Percentiles rank a stretch among this genome's conserved stretches.
Conservation (phyloP, 2,329 filamentous ascomycete species). For the Exophiala bonariae region DNA sequence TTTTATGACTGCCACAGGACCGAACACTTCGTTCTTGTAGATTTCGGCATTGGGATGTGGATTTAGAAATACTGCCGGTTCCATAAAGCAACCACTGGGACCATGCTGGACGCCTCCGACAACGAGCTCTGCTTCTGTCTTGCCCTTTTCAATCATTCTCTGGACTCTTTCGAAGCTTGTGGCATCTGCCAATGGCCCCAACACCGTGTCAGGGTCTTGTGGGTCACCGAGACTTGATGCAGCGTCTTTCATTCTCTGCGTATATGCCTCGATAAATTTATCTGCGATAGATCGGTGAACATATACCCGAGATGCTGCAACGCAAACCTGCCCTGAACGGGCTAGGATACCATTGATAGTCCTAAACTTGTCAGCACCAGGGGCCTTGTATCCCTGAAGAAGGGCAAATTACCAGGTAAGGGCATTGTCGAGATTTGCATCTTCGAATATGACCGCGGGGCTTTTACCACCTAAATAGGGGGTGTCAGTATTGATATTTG, state of each 20-base stretch:
- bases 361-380: constrained; percentile 44
- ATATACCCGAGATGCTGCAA: constrained; percentile 62
- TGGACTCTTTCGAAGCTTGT: constrained; percentile 44
- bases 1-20: constrained; percentile 40
- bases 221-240: constrained; percentile 68
- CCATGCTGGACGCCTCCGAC: constrained; percentile 36
- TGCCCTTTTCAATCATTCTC: constrained; percentile 41
- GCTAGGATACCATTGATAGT: constrained; percentile 61
- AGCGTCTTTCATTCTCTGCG: constrained; percentile 27
- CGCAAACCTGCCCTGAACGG: constrained; percentile 65
- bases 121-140: constrained; percentile 47
- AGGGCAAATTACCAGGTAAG: constrained; percentile 16
- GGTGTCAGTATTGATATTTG: too few species aligned
- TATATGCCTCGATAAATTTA: constrained; percentile 55
- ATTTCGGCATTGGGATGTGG: constrained; percentile 36
- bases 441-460: constrained; percentile 46
- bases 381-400: background rate
- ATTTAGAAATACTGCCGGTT: constrained; percentile 38
- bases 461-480: constrained; percentile 40
- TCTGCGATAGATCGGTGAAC: constrained; percentile 63
- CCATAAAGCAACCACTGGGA: constrained; percentile 39
- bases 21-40: constrained; percentile 43
- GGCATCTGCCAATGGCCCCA: constrained; percentile 45
- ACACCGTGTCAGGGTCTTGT: constrained; percentile 58
- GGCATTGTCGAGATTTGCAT: constrained; percentile 44